A percentile compares a stretch with the other conserved stretches of the same genome.
These are phyloP conservation scores for Podospora pseudocomata DNA, from an alignment of 495 filamentous ascomycete genomes.

Conservation along the genomic window DNA sequence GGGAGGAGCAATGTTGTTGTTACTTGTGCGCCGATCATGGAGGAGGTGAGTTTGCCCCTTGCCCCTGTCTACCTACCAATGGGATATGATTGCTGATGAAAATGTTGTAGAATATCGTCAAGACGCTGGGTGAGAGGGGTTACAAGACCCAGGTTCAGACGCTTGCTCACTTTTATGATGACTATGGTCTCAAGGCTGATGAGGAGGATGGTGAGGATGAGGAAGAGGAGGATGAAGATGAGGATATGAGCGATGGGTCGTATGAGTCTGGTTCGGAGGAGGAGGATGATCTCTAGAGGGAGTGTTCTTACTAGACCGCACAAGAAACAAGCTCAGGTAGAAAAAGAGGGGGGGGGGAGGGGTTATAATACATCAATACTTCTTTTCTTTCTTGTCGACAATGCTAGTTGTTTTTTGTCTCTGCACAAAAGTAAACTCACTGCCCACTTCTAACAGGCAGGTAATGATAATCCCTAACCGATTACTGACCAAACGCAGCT, in stretches of 20 bases:
- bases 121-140: slow-evolving; percentile 65
- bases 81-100: slow-evolving; percentile 15
- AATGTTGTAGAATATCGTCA: slow-evolving; percentile 57
- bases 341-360: not conserved
- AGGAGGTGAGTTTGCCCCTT: slow-evolving; percentile 60
- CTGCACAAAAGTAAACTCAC: not conserved
- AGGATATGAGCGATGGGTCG: slow-evolving; percentile 26
- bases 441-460: not conserved
- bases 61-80: slow-evolving; percentile 7
- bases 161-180: slow-evolving; percentile 82
- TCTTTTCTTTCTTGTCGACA: not conserved
- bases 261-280: slow-evolving; percentile 34
- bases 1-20: slow-evolving; percentile 76
- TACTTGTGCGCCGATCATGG: slow-evolving; percentile 82
- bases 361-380: not conserved
- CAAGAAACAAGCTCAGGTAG: not conserved
- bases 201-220: slow-evolving; percentile 65
- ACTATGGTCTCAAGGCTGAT: slow-evolving; percentile 78
- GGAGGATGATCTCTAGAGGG: slow-evolving; percentile 20
- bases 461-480: not conserved
- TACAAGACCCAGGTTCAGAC: slow-evolving; percentile 73
- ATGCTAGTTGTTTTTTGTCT: not conserved
- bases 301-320: not conserved
- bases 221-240: slow-evolving; percentile 54
- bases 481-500: not conserved